Base-by-base conservation (phyloP, 2,329 filamentous ascomycete species). In the Mycosphaerella sp. region DNA sequence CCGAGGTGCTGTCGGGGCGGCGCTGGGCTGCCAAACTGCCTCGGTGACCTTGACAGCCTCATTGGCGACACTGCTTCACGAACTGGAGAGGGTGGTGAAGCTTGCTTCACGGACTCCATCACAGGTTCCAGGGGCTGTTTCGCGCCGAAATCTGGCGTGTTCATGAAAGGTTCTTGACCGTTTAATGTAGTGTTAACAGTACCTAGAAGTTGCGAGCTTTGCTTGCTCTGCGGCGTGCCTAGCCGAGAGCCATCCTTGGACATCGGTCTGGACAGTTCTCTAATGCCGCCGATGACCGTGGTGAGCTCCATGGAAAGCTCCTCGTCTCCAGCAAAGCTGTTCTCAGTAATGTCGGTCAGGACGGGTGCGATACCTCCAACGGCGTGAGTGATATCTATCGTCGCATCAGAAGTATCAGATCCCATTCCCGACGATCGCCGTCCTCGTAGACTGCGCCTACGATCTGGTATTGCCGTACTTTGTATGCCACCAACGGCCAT, bases 361-460 rank as follows among this genome's bases (percentile, higher is more conserved):
- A 55, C 46, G 12, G 57, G 26, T 17, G 62, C 62, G 50, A 69
- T 66, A 36, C 74, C 72, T 29, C 80, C 80, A 42, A 81, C 69
- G 32, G 78, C 76, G 58, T 73, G 74, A 1, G 80, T 82, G 45
- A 82, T 74, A 44, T 83, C 80, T 78, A 81, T 77, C 32, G 74
- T 78, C 58, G 74, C 73, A 54, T 79, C 76, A 11, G 73, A 74
- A 21, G 67, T 59, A 6, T 69, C 70, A 2, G 65, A 67, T 17
- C 62, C 69, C 14, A 61, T 57, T 38, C 64, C 70, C 49, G 62
- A 70, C 52, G 65, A 71, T 52, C 64, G 62, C 55, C 70, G 68
- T 44, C 67, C 67, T 42, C 70, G 67, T 40, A 72, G 53, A 46
- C 65, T 70, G 48, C 49, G 58, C 12, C 67, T 54, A 31, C 65